Evolutionary conservation across 441 rosid genomes (phyloP).

Genomic region (Brassica hybrid): DNA sequence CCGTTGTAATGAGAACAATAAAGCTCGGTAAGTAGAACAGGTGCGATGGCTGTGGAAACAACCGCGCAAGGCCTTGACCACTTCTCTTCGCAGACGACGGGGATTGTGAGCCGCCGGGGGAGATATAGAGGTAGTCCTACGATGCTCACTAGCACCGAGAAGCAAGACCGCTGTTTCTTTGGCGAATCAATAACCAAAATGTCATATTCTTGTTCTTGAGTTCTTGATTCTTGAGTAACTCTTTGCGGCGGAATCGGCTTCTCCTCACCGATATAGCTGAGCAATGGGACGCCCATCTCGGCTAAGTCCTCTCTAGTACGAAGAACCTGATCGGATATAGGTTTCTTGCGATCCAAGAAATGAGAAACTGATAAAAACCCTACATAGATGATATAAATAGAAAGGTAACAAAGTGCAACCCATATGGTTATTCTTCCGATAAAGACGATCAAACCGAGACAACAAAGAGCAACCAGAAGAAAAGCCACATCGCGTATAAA

Average conservation of each 20-base stretch:
- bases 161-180: conserved; percentile 38
- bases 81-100: conserved; percentile 58
- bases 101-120: conserved; percentile 86
- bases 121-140: conserved; percentile 70
- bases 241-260: conserved; percentile 45
- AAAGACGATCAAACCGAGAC: conserved; percentile 63
- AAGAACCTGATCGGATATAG: conserved; percentile 20
- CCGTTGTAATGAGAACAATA: conserved; percentile 49
- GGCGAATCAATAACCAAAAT: conserved; percentile 19
- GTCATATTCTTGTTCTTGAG: conserved; percentile 31
- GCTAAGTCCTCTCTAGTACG: conserved; percentile 44
- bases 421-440: conserved; percentile 58
- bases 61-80: conserved; percentile 84
- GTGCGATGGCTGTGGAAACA: conserved; percentile 67
- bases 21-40: conserved; percentile 62
- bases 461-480: conserved; percentile 63
- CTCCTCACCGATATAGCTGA: conserved; percentile 61
- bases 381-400: conserved; percentile 70
- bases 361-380: conserved; percentile 55
- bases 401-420: conserved; percentile 64
- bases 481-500: conserved; percentile 76
- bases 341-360: conserved; percentile 41
- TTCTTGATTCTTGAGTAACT: conserved; percentile 21
- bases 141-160: conserved; percentile 38
- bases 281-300: conserved; percentile 68